Percentiles rank a stretch among this genome's conserved stretches.
These are phyloP conservation scores for Pseudophaeomoniella oleicola DNA, from an alignment of 2,329 filamentous ascomycete genomes.

Conservation along the genomic window DNA sequence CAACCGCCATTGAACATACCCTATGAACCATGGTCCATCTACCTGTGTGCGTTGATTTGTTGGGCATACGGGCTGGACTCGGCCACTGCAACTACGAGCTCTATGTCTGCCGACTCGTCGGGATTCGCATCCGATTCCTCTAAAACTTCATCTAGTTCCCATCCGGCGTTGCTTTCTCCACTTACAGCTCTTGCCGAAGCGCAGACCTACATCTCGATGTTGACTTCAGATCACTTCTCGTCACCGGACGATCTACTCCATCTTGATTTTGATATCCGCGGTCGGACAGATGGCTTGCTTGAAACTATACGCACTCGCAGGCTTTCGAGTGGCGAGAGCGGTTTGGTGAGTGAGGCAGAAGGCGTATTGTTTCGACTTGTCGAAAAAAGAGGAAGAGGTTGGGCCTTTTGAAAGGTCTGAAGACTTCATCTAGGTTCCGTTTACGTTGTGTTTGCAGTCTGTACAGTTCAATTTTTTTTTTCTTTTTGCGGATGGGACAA, in stretches of 20 bases:
- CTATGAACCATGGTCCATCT: conserved; percentile 19
- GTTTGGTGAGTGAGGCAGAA: conserved; percentile 20
- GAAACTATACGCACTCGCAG: conserved; percentile 15
- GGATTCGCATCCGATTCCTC: conserved; percentile 6
- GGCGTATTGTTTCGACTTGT: conserved; percentile 16
- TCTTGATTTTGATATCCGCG: conserved; percentile 9
- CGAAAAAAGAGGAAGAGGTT: conserved; percentile 14
- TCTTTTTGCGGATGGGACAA: too few species aligned
- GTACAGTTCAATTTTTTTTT: too few species aligned
- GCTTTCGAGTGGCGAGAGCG: conserved; percentile 14
- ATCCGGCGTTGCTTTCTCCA: conserved; percentile 8
- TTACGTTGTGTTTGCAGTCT: too few species aligned
- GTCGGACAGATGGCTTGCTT: conserved; percentile 15
- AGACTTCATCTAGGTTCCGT: too few species aligned
- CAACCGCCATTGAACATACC: conserved; percentile 14
- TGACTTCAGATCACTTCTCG: conserved; percentile 2
- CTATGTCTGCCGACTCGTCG: conserved; percentile 8
- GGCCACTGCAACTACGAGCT: neutral
- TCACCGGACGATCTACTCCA: conserved; percentile 5
- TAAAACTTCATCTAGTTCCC: conserved; percentile 5
- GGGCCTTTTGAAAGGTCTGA: conserved; percentile 13
- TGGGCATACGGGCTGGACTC: conserved; percentile 17
- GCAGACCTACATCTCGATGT: conserved; percentile 7
- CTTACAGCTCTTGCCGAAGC: conserved; percentile 7
- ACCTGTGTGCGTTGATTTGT: conserved; percentile 19